phyloP scores from a whole-genome alignment of 768 basidiomycete genomes.

The Dendrothele bispora region DNA sequence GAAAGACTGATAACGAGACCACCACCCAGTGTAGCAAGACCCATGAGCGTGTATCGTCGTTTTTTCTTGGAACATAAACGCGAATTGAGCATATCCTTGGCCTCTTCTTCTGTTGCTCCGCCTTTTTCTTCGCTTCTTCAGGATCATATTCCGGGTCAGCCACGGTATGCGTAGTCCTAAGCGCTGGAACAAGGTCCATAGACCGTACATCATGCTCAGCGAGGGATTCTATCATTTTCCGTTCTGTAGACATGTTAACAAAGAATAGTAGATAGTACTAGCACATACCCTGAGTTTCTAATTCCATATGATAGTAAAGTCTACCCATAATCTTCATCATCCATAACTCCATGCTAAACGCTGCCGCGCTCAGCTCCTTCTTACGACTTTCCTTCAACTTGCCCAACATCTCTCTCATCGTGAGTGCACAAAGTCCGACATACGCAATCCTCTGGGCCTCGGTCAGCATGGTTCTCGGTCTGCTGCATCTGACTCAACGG shows the following conservation, averaged over 20 bases:
- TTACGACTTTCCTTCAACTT: slow-evolving; percentile 53
- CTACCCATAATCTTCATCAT: slow-evolving; percentile 96
- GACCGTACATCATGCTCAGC: slow-evolving; percentile 88
- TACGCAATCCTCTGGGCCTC: slow-evolving; percentile 98
- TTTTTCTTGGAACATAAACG: slow-evolving; percentile 67
- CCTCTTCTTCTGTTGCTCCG: slow-evolving; percentile 89
- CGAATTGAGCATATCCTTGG: slow-evolving; percentile 67
- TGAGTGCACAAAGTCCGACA: slow-evolving; percentile 89
- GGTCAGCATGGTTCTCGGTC: slow-evolving; percentile 90
- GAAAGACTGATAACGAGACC: slow-evolving; percentile 96
- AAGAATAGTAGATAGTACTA: background rate
- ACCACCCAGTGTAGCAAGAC: slow-evolving; percentile 88
- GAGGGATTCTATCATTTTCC: slow-evolving; percentile 98
- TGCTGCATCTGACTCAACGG: slow-evolving; percentile 98
- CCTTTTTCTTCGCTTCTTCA: slow-evolving; percentile 86
- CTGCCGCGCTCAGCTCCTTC: slow-evolving; percentile 72
- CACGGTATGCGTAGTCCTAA: slow-evolving; percentile 97
- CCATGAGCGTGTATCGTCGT: slow-evolving; percentile 88
- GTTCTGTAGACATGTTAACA: slow-evolving; percentile 67
- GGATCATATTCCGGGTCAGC: slow-evolving; percentile 99
- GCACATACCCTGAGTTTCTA: slow-evolving; percentile 80
- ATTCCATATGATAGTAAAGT: slow-evolving; percentile 98
- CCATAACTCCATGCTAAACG: slow-evolving; percentile 86
- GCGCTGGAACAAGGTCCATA: slow-evolving; percentile 85
- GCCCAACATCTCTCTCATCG: slow-evolving; percentile 82